Evolutionary conservation across 305 asterid species (phyloP).

Genomic region (Nicotiana rustica): DNA sequence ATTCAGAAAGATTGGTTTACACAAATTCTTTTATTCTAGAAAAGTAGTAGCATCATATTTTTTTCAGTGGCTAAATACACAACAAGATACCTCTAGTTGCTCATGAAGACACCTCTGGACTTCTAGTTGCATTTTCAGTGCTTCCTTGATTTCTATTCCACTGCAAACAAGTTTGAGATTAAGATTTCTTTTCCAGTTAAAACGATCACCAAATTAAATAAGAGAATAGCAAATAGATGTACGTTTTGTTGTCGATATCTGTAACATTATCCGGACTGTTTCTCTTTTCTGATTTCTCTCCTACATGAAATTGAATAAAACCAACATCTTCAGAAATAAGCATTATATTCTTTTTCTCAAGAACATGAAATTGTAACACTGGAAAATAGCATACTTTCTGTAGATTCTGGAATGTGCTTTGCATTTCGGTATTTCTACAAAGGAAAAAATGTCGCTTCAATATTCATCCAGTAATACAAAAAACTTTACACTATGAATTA

Average conservation of each 20-base stretch:
- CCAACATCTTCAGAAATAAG: conserved; percentile 10
- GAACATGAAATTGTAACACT: background rate
- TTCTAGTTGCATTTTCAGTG: conserved; percentile 76
- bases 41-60: background rate
- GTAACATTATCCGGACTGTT: conserved; percentile 40
- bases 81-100: conserved; percentile 72
- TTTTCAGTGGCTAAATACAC: too few species aligned
- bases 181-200: background rate
- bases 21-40: background rate
- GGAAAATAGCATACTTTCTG: conserved; percentile 53
- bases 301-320: conserved; percentile 16
- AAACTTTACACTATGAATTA: background rate
- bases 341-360: background rate
- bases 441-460: background rate
- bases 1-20: background rate
- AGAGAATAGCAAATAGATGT: conserved; percentile 19
- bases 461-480: conserved; percentile 14
- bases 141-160: conserved; percentile 77
- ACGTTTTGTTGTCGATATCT: conserved; percentile 58
- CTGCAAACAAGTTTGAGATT: conserved; percentile 47
- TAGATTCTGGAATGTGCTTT: conserved; percentile 63
- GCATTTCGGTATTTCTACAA: conserved; percentile 76
- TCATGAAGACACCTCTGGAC: conserved; percentile 91
- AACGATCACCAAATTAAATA: background rate
- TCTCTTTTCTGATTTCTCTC: conserved; percentile 65